These are phyloP conservation scores for Aspergillus terreus DNA, from an alignment of 2,329 filamentous ascomycete species.

Conservation along the genomic window DNA sequence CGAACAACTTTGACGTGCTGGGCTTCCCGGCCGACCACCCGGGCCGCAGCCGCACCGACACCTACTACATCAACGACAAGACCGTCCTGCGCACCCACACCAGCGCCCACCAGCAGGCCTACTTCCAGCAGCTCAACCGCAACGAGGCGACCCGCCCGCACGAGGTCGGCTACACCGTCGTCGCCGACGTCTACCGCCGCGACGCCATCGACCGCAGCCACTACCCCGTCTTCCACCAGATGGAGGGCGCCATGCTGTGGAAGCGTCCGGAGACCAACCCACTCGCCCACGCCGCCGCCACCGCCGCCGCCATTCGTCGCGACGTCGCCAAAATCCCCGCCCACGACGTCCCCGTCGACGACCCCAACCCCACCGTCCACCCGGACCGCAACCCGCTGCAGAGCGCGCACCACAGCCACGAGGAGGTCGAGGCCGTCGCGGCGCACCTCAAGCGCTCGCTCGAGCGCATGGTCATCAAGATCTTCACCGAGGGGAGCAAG, in stretches of 20 bases:
- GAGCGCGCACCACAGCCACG: conserved; percentile 61
- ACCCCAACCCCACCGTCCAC: conserved; percentile 76
- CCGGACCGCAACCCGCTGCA: conserved; percentile 81
- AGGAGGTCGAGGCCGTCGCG: conserved; percentile 77
- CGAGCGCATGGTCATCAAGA: conserved; percentile 83
- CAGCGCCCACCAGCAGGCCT: conserved; percentile 86
- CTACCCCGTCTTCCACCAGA: conserved; percentile 97
- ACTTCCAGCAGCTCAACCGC: conserved; percentile 62
- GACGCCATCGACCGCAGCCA: conserved; percentile 94
- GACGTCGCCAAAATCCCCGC: conserved; percentile 69
- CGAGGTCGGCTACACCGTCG: conserved; percentile 76
- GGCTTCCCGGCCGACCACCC: conserved; percentile 86
- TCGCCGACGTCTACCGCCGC: conserved; percentile 89
- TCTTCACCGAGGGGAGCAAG: conserved; percentile 74
- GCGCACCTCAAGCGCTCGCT: conserved; percentile 84
- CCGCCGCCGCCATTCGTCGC: conserved; percentile 60
- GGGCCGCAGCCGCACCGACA: conserved; percentile 82
- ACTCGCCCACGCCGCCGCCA: conserved; percentile 35
- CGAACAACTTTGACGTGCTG: conserved; percentile 94
- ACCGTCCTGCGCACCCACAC: conserved; percentile 91
- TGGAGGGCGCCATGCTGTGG: conserved; percentile 94
- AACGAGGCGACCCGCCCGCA: conserved; percentile 33
- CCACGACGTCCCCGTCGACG: conserved; percentile 74
- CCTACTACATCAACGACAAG: conserved; percentile 85
- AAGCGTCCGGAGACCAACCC: conserved; percentile 52